A percentile compares a stretch with the other conserved stretches of the same genome.
Evolutionary conservation across 352 stramenopile species (phyloP).

Genomic region (Detonula confervacea): DNA sequence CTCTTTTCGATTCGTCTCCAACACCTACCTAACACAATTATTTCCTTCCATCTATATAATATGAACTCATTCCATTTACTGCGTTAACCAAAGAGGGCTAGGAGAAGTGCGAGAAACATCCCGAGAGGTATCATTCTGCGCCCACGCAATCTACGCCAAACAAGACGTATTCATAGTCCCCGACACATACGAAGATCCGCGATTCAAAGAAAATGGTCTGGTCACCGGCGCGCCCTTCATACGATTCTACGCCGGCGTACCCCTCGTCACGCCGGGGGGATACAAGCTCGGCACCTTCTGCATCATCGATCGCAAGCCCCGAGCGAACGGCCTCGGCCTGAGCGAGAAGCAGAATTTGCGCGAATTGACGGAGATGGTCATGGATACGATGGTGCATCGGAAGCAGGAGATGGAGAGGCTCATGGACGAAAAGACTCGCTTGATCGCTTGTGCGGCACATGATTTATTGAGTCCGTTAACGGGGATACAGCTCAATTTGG

Average conservation of each 20-base stretch:
- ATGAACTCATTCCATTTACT: no score
- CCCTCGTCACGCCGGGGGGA: constrained; percentile 80
- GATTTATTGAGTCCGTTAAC: constrained; percentile 76
- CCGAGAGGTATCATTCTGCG: constrained; percentile 82
- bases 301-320: constrained; percentile 74
- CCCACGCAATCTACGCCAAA: constrained; percentile 70
- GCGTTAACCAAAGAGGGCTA: constrained; percentile 32
- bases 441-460: constrained; percentile 75
- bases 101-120: constrained; percentile 67
- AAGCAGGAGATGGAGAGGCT: constrained; percentile 46
- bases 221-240: constrained; percentile 90
- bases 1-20: no score
- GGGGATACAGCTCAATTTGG: constrained; percentile 70
- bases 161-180: constrained; percentile 83
- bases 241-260: constrained; percentile 93
- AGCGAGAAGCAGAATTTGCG: constrained; percentile 75
- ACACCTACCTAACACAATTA: no score
- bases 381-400: constrained; percentile 64
- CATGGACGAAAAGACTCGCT: constrained; percentile 32
- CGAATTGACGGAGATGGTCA: constrained; percentile 68
- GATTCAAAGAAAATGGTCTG: constrained; percentile 90
- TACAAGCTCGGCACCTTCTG: constrained; percentile 85
- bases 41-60: no score
- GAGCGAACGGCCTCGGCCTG: constrained; percentile 48
- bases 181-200: constrained; percentile 88